A percentile compares a stretch with the other conserved stretches of the same genome.
Conservation (phyloP, 306 rosid species). For the Arachis stenosperma region DNA sequence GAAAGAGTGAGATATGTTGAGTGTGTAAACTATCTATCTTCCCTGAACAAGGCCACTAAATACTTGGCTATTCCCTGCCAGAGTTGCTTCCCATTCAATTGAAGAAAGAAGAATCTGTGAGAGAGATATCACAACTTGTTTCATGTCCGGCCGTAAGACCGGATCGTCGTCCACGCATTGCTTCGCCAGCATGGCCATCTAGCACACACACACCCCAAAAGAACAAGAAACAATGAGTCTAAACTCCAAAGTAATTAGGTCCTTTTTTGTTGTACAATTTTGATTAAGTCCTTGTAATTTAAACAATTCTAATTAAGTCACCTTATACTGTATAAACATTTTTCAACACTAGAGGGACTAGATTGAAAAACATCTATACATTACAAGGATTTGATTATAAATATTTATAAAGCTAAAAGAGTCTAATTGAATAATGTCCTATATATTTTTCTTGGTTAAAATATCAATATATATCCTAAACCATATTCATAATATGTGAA, state of each 20-base stretch:
- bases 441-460: conserved; percentile 8
- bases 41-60: conserved; percentile 99
- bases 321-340: no score
- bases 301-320: no score
- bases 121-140: conserved; percentile 77
- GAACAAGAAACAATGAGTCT: conserved; percentile 2
- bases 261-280: no score
- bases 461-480: neutral
- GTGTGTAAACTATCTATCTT: conserved; percentile 55
- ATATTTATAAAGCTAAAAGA: no score
- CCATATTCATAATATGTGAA: conserved; percentile 5
- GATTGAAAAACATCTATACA: no score
- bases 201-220: conserved; percentile 7
- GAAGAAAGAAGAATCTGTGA: conserved; percentile 93
- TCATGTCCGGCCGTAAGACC: conserved; percentile 92
- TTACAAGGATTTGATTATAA: no score
- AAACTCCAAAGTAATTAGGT: neutral
- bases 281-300: no score
- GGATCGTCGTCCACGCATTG: conserved; percentile 96
- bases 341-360: no score
- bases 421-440: no score
- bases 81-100: conserved; percentile 99
- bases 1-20: conserved; percentile 18
- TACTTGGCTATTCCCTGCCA: conserved; percentile 97
- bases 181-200: conserved; percentile 91